Conservation (phyloP, 768 basidiomycete species). For the Kondoa malvinella region DNA sequence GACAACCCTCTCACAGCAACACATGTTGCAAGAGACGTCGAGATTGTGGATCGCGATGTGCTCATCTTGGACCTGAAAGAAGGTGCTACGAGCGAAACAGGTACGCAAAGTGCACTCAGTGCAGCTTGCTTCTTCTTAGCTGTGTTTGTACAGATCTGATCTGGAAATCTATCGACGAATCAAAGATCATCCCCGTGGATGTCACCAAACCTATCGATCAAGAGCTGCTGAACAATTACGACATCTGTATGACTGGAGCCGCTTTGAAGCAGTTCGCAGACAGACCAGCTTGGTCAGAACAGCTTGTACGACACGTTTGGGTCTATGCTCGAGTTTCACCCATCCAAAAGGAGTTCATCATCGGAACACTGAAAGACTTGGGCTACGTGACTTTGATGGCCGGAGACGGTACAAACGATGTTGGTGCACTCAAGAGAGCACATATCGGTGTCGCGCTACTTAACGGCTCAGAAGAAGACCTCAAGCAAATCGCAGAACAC, state of each 20-base stretch:
- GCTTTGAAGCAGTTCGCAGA: slow-evolving; percentile 74
- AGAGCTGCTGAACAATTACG: slow-evolving; percentile 64
- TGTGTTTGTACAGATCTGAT: slow-evolving; percentile 45
- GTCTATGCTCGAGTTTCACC: slow-evolving; percentile 98
- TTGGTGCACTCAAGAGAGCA: slow-evolving; percentile 93
- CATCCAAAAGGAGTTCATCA: slow-evolving; percentile 82
- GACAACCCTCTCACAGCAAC: slow-evolving; percentile 95
- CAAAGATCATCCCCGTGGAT: slow-evolving; percentile 68
- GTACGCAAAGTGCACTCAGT: slow-evolving; percentile 35
- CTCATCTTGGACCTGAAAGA: slow-evolving; percentile 82
- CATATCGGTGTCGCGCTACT: slow-evolving; percentile 87
- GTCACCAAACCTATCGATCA: slow-evolving; percentile 59
- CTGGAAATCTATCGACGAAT: slow-evolving; percentile 89
- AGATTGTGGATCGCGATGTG: slow-evolving; percentile 88
- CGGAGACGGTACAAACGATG: slow-evolving; percentile 96
- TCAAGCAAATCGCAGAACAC: slow-evolving; percentile 84
- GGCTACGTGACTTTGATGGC: slow-evolving; percentile 95
- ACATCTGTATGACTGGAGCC: slow-evolving; percentile 89
- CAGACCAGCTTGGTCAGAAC: slow-evolving; percentile 48
- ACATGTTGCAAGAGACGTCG: slow-evolving; percentile 88
- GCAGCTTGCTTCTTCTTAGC: background rate
- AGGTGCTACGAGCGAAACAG: slow-evolving; percentile 50
- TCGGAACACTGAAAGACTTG: slow-evolving; percentile 69
- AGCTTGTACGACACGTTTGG: slow-evolving; percentile 86
- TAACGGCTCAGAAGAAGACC: slow-evolving; percentile 77